Evolutionary conservation across 2,329 filamentous ascomycete genomes (phyloP), one percentile per base, ranked within the genome.

Genomic region (Rugonectria rugulosa): DNA sequence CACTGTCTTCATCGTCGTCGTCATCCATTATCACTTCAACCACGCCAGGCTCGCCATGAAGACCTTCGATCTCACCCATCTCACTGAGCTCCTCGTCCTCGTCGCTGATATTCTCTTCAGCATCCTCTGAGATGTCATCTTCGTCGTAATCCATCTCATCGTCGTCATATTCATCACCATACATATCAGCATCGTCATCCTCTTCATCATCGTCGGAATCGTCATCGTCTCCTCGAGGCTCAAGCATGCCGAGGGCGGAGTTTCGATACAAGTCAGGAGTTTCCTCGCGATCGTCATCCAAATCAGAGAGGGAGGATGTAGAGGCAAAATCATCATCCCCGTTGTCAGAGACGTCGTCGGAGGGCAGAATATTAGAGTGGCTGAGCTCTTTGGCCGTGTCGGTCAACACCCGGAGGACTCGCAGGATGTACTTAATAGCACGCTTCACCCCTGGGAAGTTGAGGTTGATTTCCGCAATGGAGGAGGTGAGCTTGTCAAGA

Each of bases 221-320:
- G 60, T 94, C 91, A 57, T 91, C 88, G 57, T 92, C 89, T 54
- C 89, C 86, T 44, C 88, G 86, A 62, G 90, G 88, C 72, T 98
- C 95, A 48, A 97, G 88, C 87, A 98, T 96, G 44, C 95, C 94
- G 19, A 99, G 80, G 2, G 96, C 92, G 2, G 95, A 98, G 73
- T 98, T 97, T 48, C 96, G 90, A 78, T 97, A 98, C 17, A 99
- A 82, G 75, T 99, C 95, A 24, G 96, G 95, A 5, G 96, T 99
- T 72, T 98, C 95, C 73, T 97, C 92, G 38, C 92, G 88, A 52
- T 91, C 88, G 58, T 93, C 90, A 34, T 93, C 90, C 45, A 92
- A 79, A 60, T 97, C 93, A 10, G 94, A 97, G 20, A 96, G 85
- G 1, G 94, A 97, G 5, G 92, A 96, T 3, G 90, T 87, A 10